These are phyloP conservation scores for Beauveria brongniartii DNA, from an alignment of 2,329 filamentous ascomycete genomes.

Conservation along the genomic window DNA sequence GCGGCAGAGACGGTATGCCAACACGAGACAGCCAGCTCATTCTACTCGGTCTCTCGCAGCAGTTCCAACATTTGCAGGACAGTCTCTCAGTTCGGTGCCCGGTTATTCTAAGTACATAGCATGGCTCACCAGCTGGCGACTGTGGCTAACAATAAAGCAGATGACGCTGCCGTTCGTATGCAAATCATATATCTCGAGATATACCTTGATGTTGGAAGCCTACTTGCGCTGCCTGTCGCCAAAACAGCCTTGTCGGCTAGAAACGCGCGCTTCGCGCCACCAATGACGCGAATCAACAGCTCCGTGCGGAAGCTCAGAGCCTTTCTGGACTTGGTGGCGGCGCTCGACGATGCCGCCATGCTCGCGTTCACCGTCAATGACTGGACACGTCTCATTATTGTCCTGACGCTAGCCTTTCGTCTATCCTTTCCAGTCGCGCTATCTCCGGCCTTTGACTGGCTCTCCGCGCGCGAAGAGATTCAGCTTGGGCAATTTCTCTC, in stretches of 20 bases:
- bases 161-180: background rate
- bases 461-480: background rate
- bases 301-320: background rate
- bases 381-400: conserved; percentile 8
- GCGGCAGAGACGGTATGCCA: background rate
- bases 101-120: background rate
- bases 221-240: conserved; percentile 10
- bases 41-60: background rate
- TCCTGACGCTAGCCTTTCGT: conserved; percentile 7
- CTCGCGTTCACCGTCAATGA: conserved; percentile 10
- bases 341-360: conserved; percentile 1
- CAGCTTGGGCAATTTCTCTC: conserved; percentile 1
- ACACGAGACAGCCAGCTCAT: conserved; percentile 1
- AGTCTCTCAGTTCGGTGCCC: background rate
- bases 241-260: conserved; percentile 5
- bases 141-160: background rate
- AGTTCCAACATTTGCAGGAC: background rate
- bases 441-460: background rate
- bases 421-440: conserved; percentile 9
- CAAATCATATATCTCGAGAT: conserved; percentile 11
- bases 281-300: background rate
- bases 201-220: conserved; percentile 11
- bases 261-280: background rate
- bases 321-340: conserved; percentile 7
- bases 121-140: background rate